Conservation (phyloP, 108 stramenopile genomes). For the Stephanodiscus minutulus region DNA sequence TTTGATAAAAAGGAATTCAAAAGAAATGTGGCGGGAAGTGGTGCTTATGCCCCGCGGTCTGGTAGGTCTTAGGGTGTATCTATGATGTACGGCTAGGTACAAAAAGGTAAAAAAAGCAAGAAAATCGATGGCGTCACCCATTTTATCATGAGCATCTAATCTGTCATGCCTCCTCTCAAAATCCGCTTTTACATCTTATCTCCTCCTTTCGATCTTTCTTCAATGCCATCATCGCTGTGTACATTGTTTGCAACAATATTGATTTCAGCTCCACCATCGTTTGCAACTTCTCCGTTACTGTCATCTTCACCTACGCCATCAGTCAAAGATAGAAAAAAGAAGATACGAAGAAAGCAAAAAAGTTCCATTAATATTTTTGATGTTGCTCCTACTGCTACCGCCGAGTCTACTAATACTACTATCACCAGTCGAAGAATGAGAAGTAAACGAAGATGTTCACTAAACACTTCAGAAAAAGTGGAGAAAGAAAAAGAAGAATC, state of each 20-base stretch:
- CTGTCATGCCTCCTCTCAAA: too few relatives aligned
- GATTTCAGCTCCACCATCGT: background rate
- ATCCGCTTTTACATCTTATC: background rate
- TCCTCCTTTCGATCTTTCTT: background rate
- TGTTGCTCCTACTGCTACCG: too few relatives aligned
- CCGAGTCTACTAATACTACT: too few relatives aligned
- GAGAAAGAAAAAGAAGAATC: background rate
- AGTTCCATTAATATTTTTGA: background rate
- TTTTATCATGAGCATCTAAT: too few relatives aligned
- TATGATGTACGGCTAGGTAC: too few relatives aligned
- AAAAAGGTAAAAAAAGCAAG: too few relatives aligned
- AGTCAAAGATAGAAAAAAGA: background rate
- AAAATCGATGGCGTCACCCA: too few relatives aligned
- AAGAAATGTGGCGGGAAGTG: too few relatives aligned
- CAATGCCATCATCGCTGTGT: conserved; percentile 16
- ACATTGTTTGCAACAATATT: background rate
- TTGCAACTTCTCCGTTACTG: background rate
- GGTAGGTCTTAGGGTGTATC: too few relatives aligned
- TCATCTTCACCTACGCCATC: background rate
- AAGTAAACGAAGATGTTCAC: background rate
- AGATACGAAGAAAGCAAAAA: background rate
- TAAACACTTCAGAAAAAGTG: background rate
- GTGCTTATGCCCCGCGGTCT: too few relatives aligned
- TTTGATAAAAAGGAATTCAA: too few relatives aligned
- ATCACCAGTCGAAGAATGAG: background rate